Conservation (phyloP, 768 basidiomycete genomes). For the Tephrocybe sp. region DNA sequence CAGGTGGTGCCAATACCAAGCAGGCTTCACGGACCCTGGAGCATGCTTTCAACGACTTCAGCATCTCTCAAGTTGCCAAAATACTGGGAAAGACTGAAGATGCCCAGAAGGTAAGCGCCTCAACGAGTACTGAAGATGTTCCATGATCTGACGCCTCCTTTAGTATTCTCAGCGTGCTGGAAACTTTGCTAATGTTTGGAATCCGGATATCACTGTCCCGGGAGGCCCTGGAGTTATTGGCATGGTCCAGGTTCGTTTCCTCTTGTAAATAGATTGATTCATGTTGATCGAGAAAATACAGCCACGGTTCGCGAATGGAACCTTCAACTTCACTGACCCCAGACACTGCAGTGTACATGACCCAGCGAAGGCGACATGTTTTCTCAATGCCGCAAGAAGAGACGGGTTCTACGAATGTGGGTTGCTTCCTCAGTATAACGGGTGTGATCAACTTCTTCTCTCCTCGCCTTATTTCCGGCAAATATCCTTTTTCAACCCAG, state of each 20-base stretch:
- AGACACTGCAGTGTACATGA: conserved; percentile 66
- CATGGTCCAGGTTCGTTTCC: conserved; percentile 55
- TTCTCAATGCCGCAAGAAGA: conserved; percentile 49
- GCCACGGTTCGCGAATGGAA: conserved; percentile 55
- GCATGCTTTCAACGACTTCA: conserved; percentile 65
- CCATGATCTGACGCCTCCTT: neutral
- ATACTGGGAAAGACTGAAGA: conserved; percentile 48
- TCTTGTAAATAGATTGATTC: neutral
- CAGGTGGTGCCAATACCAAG: conserved; percentile 56
- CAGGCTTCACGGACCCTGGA: conserved; percentile 63
- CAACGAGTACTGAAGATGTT: neutral
- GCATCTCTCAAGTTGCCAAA: conserved; percentile 62
- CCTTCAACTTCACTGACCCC: conserved; percentile 64
- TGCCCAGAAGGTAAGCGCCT: conserved; percentile 46
- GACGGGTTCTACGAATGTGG: conserved; percentile 65
- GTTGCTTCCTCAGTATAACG: neutral
- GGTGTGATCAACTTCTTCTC: too few relatives aligned
- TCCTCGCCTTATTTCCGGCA: conserved; percentile 61
- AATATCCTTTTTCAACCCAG: conserved; percentile 60
- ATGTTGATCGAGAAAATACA: conserved; percentile 18
- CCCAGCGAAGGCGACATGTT: conserved; percentile 55
- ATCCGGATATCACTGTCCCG: conserved; percentile 51
- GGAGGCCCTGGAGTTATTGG: conserved; percentile 45
- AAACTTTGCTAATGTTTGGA: conserved; percentile 62
- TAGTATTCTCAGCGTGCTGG: conserved; percentile 54